phyloP scores from a whole-genome alignment of 2,329 filamentous ascomycete species.

The Dryadomyces sulphureus region DNA sequence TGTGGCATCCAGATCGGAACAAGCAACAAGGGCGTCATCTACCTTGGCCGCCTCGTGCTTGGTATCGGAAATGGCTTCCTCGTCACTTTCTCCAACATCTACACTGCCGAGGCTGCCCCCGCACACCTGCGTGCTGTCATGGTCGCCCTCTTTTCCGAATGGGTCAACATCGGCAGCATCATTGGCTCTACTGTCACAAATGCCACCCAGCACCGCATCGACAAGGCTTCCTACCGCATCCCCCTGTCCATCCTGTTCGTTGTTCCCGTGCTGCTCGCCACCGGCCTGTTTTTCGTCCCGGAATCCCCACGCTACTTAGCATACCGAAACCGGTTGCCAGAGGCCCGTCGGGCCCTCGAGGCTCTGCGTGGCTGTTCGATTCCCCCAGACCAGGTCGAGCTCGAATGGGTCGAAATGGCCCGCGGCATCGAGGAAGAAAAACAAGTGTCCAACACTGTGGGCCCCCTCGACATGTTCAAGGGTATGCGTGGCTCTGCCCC shows the following conservation, averaged over 20 bases:
- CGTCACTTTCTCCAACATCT: conserved; percentile 30
- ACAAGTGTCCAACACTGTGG: conserved; percentile 16
- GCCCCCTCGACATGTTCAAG: conserved; percentile 23
- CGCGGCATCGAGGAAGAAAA: conserved; percentile 23
- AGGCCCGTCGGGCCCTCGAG: conserved; percentile 17
- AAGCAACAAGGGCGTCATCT: conserved; percentile 23
- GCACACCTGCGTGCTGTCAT: conserved; percentile 19
- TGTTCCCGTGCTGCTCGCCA: conserved; percentile 9
- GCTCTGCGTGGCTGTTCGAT: conserved; percentile 17
- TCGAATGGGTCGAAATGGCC: conserved; percentile 25
- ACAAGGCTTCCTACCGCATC: conserved; percentile 10
- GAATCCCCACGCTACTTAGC: conserved; percentile 30
- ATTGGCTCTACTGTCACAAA: conserved; percentile 8
- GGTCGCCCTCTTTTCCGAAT: conserved; percentile 10
- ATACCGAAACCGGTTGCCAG: conserved; percentile 15
- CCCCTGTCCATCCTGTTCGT: conserved; percentile 10
- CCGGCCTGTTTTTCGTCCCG: conserved; percentile 29
- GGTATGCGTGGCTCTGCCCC: conserved; percentile 11
- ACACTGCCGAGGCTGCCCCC: conserved; percentile 31
- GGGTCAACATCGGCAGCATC: conserved; percentile 12
- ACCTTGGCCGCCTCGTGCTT: conserved; percentile 29
- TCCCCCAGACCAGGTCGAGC: conserved; percentile 17
- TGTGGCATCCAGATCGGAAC: conserved; percentile 28
- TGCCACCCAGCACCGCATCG: conserved; percentile 5
- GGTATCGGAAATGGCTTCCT: conserved; percentile 28